Conservation (phyloP, 768 basidiomycete genomes). For the Nidularia pulvinata region DNA sequence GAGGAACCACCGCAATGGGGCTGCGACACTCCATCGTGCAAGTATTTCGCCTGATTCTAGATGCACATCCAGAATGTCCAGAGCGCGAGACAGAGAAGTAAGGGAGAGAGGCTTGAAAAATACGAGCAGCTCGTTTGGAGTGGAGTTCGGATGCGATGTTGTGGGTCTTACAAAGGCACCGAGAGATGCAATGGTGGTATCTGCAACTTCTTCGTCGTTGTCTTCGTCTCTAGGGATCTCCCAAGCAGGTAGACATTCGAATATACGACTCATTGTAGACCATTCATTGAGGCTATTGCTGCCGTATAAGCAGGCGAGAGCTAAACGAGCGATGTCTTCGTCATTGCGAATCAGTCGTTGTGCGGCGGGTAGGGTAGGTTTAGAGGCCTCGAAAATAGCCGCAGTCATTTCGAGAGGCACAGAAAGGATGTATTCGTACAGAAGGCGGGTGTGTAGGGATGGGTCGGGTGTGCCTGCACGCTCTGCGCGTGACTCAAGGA, state of each 20-base stretch:
- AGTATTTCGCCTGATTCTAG: slow-evolving; percentile 93
- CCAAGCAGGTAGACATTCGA: slow-evolving; percentile 97
- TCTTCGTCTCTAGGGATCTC: slow-evolving; percentile 56
- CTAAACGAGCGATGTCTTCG: slow-evolving; percentile 82
- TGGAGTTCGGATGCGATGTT: slow-evolving; percentile 51
- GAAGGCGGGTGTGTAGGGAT: slow-evolving; percentile 56
- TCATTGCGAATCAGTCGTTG: slow-evolving; percentile 82
- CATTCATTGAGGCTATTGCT: slow-evolving; percentile 70
- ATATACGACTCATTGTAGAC: slow-evolving; percentile 87
- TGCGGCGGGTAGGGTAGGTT: slow-evolving; percentile 74
- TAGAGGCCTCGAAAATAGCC: slow-evolving; percentile 87
- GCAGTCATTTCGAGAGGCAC: slow-evolving; percentile 69
- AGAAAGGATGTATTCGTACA: slow-evolving; percentile 72
- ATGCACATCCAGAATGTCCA: slow-evolving; percentile 94
- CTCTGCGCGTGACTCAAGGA: slow-evolving; percentile 87
- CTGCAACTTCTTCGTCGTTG: slow-evolving; percentile 71
- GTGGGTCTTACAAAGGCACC: slow-evolving; percentile 80
- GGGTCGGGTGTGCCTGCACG: slow-evolving; percentile 74
- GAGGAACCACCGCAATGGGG: slow-evolving; percentile 89
- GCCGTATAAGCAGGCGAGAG: slow-evolving; percentile 89
- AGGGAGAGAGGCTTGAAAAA: slow-evolving; percentile 85
- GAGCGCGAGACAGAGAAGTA: slow-evolving; percentile 72
- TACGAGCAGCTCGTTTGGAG: slow-evolving; percentile 69
- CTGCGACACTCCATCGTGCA: slow-evolving; percentile 83
- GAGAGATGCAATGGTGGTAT: slow-evolving; percentile 80